Base-by-base conservation (phyloP, 129 eudicot genomes). In the Mikania micrantha region DNA sequence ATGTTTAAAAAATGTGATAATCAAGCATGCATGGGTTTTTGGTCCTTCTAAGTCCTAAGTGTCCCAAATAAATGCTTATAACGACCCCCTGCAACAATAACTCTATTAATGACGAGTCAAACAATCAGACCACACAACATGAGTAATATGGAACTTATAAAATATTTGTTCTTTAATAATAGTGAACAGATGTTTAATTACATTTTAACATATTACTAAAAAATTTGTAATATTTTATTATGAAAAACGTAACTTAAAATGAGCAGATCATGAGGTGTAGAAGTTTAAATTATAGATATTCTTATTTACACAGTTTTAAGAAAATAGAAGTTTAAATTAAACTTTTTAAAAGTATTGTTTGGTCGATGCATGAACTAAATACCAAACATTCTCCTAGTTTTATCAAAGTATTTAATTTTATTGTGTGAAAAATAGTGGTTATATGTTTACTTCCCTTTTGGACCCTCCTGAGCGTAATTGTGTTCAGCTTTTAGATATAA, bases 401-500 rank as follows among this genome's bases (percentile, higher is more conserved):
- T 41, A 41, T 41, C 40, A 57, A 29, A 28, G 2, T 6, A 29
- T 13, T 10, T 58, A 3, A 58, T 12, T 58, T 32, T 29, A 32
- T 60, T 6, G 32, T 15, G 45, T 15, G 19, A 60, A 34, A 31
- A 60, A 1, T 61, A 38, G n/a, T n/a, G n/a, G n/a, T n/a, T n/a
- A n/a, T n/a, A 28, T 35, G 28, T 10, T 61, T 61, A 35, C 31
- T 27, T 45, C 63, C 60, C 54, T 35, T 56, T 53, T 58, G 65
- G 74, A 25, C 54, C 58, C 36, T 22, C 73, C 40, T 48, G 73
- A 60, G 40, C 28, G 70, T 49, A n/a, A 47, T 72, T 45, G 69
- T 49, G 70, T 50, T 62, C 71, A 63, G 77, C 77, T 48, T 70
- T 70, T 56, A 39, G 21, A 56, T 70, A 35, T 25, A 19, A 62